phyloP scores from a whole-genome alignment of 805 yeast species.

The Wickerhamiella bombiphila region DNA sequence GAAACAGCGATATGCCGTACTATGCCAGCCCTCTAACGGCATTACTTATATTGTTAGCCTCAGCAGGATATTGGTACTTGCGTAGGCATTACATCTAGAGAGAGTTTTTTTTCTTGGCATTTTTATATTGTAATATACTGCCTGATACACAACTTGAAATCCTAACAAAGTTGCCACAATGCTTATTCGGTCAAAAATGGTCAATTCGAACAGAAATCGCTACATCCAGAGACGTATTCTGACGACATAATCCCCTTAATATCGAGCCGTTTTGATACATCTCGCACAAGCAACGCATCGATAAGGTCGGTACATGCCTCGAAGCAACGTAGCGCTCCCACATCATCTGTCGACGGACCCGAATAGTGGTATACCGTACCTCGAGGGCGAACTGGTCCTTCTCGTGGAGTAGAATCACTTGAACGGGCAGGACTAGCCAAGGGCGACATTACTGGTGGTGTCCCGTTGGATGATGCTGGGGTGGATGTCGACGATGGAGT shows the following conservation, averaged over 20 bases:
- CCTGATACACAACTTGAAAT: no score
- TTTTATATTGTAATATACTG: no score
- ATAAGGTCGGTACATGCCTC: constrained; percentile 54
- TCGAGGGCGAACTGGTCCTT: background rate
- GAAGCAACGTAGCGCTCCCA: background rate
- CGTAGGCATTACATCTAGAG: no score
- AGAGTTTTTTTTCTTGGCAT: no score
- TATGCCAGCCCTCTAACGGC: constrained; percentile 47
- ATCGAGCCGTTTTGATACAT: constrained; percentile 15
- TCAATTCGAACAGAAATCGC: no score
- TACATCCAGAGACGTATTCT: no score
- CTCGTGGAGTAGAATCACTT: background rate
- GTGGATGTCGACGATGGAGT: background rate
- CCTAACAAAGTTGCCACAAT: no score
- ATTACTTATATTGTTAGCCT: constrained; percentile 30
- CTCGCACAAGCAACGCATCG: constrained; percentile 50
- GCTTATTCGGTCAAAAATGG: no score
- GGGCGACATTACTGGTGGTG: background rate
- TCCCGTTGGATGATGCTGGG: background rate
- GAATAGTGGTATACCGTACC: background rate
- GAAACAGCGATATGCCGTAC: constrained; percentile 31
- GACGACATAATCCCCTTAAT: background rate
- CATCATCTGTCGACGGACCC: background rate
- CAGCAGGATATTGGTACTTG: constrained; percentile 29
- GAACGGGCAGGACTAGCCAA: background rate